These are phyloP conservation scores for Ceraceosorus guamensis DNA, from an alignment of 1,284 basidiomycete species.

Conservation along the genomic window DNA sequence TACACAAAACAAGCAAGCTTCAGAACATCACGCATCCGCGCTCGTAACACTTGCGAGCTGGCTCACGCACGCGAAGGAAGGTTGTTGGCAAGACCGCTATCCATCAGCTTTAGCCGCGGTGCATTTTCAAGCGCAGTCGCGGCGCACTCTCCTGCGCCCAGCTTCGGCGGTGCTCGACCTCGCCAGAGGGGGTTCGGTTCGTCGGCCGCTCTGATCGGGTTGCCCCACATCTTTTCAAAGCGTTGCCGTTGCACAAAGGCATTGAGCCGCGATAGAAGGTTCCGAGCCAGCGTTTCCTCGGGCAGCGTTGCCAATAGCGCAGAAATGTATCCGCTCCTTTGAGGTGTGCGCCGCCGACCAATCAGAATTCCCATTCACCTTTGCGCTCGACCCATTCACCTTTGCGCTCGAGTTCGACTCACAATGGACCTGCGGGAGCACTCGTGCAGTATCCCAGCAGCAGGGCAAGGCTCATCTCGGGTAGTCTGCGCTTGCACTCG, in stretches of 20 bases:
- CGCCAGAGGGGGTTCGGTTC: conserved; percentile 43
- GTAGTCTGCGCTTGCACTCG: conserved; percentile 23
- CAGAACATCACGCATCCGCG: neutral
- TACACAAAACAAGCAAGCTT: no score
- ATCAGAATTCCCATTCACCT: no score
- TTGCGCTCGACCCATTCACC: no score
- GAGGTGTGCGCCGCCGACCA: no score
- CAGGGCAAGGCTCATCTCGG: conserved; percentile 35
- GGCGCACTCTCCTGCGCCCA: conserved; percentile 30
- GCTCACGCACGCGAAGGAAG: conserved; percentile 29
- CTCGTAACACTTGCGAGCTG: neutral
- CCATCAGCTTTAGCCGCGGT: conserved; percentile 39
- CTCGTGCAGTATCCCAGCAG: conserved; percentile 47
- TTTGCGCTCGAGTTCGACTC: neutral
- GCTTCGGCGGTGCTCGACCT: neutral
- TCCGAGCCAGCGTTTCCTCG: conserved; percentile 31
- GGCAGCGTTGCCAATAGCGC: conserved; percentile 41
- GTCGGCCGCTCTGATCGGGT: conserved; percentile 43
- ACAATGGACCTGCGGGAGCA: conserved; percentile 44
- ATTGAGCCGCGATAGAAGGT: conserved; percentile 31
- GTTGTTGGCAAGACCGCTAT: conserved; percentile 44
- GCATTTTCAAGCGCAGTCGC: no score
- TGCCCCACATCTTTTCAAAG: conserved; percentile 44
- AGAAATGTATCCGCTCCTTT: conserved; percentile 36
- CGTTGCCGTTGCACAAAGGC: conserved; percentile 37